Evolutionary conservation across 139 green algal genomes (phyloP), one percentile per base, ranked within the genome.

Genomic region (Chlorella sp.): DNA sequence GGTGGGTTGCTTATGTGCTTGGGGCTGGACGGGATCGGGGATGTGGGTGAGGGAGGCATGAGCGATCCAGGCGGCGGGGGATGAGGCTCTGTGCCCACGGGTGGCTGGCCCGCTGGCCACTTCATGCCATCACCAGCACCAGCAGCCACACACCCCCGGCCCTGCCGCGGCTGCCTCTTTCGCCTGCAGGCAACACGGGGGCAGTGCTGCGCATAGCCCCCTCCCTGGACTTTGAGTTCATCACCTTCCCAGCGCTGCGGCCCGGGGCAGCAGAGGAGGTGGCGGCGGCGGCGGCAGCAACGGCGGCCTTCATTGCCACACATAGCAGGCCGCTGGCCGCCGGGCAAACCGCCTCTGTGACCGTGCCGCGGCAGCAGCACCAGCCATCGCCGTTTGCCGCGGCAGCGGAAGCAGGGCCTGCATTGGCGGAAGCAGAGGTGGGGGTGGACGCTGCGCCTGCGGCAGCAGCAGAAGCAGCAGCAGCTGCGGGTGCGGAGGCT

Each of bases 161-260:
- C 78, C 78, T 84, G 22, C 15, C 78, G 34, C 4, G 2, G 26
- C 40, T 19, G 19, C 78, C 28, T 34, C 21, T 34, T 3, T 3
- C 5, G 34, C 60, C 26, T 60, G 37, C 71, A 85, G 77, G 86
- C 76, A 90, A 90, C 86, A 85, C 57, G 3, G 86, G 86, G 26
- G 86, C 86, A 1, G 86, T 90, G 77, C 57, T 90, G 34, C 60
- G 84, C 15, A 66, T 90, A 0, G 86, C 60, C 2, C 15, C 76
- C 36, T 77, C 53, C 2, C 61, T 87, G 12, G 61, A 79, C 4
- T 87, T 64, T 64, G 83, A 87, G 83, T 87, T 87, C 30, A 61
- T 87, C 61, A 79, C 61, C 5, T 87, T 87, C 36, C 60, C 53
- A 3, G 37, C 77, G 39, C 77, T 32, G 53, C 81, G 81, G 57